Evolutionary conservation across 176 grass and related monocot species (phyloP).

Genomic region (Oryza coarctata): DNA sequence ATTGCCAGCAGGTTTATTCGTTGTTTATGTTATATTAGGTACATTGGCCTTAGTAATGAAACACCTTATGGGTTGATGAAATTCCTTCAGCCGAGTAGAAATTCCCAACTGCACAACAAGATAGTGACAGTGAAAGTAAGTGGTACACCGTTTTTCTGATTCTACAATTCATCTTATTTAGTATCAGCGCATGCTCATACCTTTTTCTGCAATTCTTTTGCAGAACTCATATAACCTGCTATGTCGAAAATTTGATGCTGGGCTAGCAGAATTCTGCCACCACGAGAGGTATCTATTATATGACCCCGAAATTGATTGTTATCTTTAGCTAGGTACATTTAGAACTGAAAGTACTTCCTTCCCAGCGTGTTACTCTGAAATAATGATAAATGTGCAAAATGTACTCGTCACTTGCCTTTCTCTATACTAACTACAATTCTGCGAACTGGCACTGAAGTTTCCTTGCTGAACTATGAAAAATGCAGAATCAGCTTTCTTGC

Average conservation of each 20-base stretch:
- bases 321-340: neutral
- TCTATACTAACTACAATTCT: neutral
- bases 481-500: conserved; percentile 76
- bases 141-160: neutral
- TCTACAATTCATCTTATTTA: neutral
- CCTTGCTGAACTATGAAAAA: conserved; percentile 9
- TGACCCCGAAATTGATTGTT: neutral
- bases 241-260: conserved; percentile 83
- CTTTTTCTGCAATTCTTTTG: conserved; percentile 17
- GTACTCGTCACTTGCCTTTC: neutral
- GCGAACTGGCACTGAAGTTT: neutral
- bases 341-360: neutral
- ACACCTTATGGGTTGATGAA: conserved; percentile 94
- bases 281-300: conserved; percentile 59
- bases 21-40: conserved; percentile 68
- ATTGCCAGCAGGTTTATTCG: neutral
- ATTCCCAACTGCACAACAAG: conserved; percentile 48
- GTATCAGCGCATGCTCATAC: neutral
- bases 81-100: conserved; percentile 54
- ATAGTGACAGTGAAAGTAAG: conserved; percentile 80
- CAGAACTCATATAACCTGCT: conserved; percentile 89
- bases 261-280: conserved; percentile 89
- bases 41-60: conserved; percentile 89
- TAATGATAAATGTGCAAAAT: neutral
- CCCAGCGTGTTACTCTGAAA: neutral